Base-by-base conservation (phyloP, 83 land plant species). In the Diphasiastrum complanatum region DNA sequence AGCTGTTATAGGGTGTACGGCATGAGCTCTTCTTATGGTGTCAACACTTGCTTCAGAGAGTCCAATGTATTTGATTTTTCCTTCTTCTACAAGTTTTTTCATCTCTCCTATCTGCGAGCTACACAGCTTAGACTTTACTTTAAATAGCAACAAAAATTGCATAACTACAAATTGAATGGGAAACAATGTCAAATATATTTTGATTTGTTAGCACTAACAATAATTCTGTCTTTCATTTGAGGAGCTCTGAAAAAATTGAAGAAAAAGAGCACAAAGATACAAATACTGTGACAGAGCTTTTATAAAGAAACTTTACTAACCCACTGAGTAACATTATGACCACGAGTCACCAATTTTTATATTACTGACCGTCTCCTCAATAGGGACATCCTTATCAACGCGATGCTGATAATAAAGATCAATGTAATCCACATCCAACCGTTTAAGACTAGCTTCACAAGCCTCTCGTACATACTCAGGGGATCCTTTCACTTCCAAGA, bases 1-100 rank as follows among this genome's bases (percentile, higher is more conserved):
- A 18, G 78, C 84, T 37, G 75, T 77, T 27, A 86, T 64, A 1
- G 91, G 87, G 74, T 83, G 91, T 16, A 86, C 87, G 6, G 82
- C 87, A 71, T 86, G 82, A 20, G 93, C 93, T 45, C 93, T 68
- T 64, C 89, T 65, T 19, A 81, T 70, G 12, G 89, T 82, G 32
- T 79, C 77, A 8, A 83, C 75, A 53, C 70, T 73, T 18, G 92
- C 83, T 52, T 87, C 88, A 27, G 85, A 87, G 31, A 83, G 47
- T 10, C 92, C 85, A 58, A 87, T 69, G 40, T 83, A 87, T 46
- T 84, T 86, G 14, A 85, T 54, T 46, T 85, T 85, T 49, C 90
- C 90, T 40, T 82, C 86, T 47, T 82, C 79, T 6, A 86, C 87
- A 25, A 86, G 67, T 66, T 78, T 83, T 69, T 80, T 83, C 14